Base-by-base conservation (phyloP, 306 rosid genomes). In the Fragaria nilgerrensis region DNA sequence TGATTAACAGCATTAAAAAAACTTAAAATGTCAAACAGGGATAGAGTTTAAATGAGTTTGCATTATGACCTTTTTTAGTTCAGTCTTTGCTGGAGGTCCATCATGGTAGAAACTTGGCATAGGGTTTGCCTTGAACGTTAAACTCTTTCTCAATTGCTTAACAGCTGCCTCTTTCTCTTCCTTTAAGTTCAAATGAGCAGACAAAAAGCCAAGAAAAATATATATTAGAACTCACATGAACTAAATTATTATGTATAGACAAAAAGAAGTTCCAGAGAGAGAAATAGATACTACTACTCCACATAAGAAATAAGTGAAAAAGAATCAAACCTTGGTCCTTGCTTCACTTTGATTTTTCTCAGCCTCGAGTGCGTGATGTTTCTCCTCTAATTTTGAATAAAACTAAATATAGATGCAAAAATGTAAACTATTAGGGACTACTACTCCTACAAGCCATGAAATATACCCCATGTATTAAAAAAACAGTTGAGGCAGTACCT, bases 81-180 rank as follows among this genome's bases (percentile, higher is more conserved):
- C 98, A 85, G 73, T 92, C 90, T 91, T 93, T 14, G 98, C 90
- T 75, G 99, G 99, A 85, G 97, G 98, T 5, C 97, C 98, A 78
- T 96, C 99, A 5, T 93, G 86, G 88, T 96, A 96, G 90, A 96
- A 96, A 85, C 89, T 88, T 29, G 99, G 99, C 99, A 96, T 92
- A 55, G 97, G 99, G 75, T 58, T 96, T 82, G 99, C 99, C 87
- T 89, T 96, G 80, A 96, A 96, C 80, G 8, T 85, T 83, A 96
- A 90, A 85, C 98, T 96, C 89, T 87, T 93, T 82, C 98, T 91
- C 73, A 96, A 86, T 80, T 91, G 97, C 83, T 85, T 93, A 83
- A 96, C 84, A 72, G 92, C 96, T 55, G 83, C 94, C 85, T 88
- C 97, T 63, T 19, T 85, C 88, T 93, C 98, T 86, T 96, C 98